These are phyloP conservation scores for Helichrysum umbraculigerum DNA, from an alignment of 129 eudicot species.

Conservation along the genomic window DNA sequence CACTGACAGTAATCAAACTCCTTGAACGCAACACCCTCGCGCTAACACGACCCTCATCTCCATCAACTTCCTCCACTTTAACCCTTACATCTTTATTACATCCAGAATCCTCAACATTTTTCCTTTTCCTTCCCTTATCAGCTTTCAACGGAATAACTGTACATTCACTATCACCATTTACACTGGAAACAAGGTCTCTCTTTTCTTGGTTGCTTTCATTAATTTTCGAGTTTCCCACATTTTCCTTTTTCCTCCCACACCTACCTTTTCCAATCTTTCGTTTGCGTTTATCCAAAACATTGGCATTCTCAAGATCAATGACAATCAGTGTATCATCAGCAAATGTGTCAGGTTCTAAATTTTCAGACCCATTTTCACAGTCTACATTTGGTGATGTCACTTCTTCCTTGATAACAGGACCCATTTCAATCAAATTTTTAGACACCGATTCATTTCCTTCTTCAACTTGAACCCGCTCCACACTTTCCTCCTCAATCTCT, in stretches of 20 bases:
- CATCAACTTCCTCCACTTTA: slow-evolving; percentile 31
- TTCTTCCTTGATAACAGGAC: slow-evolving; percentile 7
- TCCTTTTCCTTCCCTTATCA: slow-evolving; percentile 50
- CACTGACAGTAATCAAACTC: slow-evolving; percentile 20
- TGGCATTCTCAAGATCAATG: slow-evolving; percentile 22
- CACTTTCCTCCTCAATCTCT: slow-evolving; percentile 28
- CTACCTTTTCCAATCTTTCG: slow-evolving; percentile 5
- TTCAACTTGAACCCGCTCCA: not conserved
- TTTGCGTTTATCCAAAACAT: slow-evolving; percentile 1
- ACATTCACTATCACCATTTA: slow-evolving; percentile 21
- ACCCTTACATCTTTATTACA: slow-evolving; percentile 23
- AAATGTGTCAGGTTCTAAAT: slow-evolving; percentile 20
- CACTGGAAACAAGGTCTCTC: slow-evolving; percentile 7
- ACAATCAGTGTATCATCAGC: slow-evolving; percentile 19
- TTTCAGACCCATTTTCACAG: slow-evolving; percentile 25
- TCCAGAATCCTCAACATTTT: slow-evolving; percentile 33
- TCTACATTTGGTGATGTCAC: not conserved
- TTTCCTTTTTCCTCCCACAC: slow-evolving; percentile 25
- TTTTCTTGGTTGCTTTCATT: not conserved
- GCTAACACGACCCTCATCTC: slow-evolving; percentile 22
- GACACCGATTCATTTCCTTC: slow-evolving; percentile 16
- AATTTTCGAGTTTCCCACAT: slow-evolving; percentile 10
- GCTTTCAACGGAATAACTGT: slow-evolving; percentile 10
- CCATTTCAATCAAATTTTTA: slow-evolving; percentile 13
- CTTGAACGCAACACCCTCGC: slow-evolving; percentile 68